Evolutionary conservation across 257 asterid genomes (phyloP).

Genomic region (Orobanche coerulescens): DNA sequence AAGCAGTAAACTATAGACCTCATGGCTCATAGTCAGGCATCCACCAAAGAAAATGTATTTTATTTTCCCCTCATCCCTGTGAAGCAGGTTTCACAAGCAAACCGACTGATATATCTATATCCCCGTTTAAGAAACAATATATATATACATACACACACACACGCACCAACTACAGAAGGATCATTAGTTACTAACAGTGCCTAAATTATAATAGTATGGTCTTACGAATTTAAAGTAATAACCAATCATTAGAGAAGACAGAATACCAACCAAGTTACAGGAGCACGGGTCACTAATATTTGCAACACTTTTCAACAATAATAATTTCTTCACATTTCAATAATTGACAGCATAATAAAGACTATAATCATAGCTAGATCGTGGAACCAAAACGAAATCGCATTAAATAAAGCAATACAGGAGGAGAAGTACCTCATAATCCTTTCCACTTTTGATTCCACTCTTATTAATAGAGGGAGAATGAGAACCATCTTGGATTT

Average conservation of each 20-base stretch:
- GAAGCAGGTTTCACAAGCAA: too few relatives aligned
- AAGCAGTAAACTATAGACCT: too few relatives aligned
- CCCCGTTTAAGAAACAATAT: too few relatives aligned
- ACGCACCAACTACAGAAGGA: too few relatives aligned
- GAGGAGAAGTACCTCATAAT: conserved; percentile 44
- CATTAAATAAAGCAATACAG: neutral
- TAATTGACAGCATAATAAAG: neutral
- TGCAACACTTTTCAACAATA: neutral
- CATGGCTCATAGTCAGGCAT: too few relatives aligned
- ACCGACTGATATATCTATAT: too few relatives aligned
- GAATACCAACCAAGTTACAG: neutral
- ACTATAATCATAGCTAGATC: too few relatives aligned
- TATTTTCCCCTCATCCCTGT: too few relatives aligned
- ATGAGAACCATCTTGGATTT: conserved; percentile 27
- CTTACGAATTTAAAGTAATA: neutral
- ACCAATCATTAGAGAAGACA: neutral
- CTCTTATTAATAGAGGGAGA: conserved; percentile 33
- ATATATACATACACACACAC: too few relatives aligned
- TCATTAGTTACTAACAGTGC: neutral
- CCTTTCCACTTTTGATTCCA: conserved; percentile 29
- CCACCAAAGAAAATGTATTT: too few relatives aligned
- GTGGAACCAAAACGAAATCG: too few relatives aligned
- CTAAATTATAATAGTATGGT: neutral
- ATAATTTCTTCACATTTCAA: neutral
- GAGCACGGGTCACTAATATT: neutral